Evolutionary conservation across 352 stramenopile species (phyloP).

Genomic region (Blastocystis sp.): DNA sequence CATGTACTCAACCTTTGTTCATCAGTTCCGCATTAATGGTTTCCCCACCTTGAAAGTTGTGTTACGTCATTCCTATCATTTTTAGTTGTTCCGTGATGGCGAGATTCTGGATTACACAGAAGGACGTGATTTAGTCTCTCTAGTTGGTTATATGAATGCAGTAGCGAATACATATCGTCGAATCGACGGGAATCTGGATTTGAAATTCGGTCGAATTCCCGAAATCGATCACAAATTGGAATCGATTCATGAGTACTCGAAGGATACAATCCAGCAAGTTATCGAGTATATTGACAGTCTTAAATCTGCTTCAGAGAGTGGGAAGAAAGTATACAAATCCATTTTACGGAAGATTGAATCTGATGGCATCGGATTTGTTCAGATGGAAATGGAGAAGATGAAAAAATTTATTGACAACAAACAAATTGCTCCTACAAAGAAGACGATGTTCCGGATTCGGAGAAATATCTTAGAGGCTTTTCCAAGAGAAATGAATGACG

Average conservation of each 20-base stretch:
- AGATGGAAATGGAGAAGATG: neutral
- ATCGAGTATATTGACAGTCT: neutral
- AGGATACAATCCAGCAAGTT: neutral
- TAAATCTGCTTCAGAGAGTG: neutral
- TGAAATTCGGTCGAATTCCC: conserved; percentile 7
- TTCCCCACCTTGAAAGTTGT: conserved; percentile 40
- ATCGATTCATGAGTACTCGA: neutral
- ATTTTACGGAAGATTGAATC: conserved; percentile 39
- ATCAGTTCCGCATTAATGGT: neutral
- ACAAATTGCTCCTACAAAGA: conserved; percentile 22
- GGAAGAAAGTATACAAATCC: conserved; percentile 31
- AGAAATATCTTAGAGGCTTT: conserved; percentile 39
- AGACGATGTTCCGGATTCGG: conserved; percentile 43
- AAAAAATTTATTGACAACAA: conserved; percentile 10
- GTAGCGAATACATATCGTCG: neutral
- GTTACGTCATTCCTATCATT: neutral
- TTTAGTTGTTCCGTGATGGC: conserved; percentile 35
- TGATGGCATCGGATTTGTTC: conserved; percentile 18
- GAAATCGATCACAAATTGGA: conserved; percentile 15
- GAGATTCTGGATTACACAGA: conserved; percentile 24
- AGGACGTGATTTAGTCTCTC: conserved; percentile 1
- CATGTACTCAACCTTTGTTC: neutral
- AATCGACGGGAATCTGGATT: conserved; percentile 3
- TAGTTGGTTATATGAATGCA: conserved; percentile 34
- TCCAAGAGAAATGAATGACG: neutral